Evolutionary conservation across 1,284 basidiomycete genomes (phyloP), one percentile per base, ranked within the genome.

Genomic region (Boletus calvinii): DNA sequence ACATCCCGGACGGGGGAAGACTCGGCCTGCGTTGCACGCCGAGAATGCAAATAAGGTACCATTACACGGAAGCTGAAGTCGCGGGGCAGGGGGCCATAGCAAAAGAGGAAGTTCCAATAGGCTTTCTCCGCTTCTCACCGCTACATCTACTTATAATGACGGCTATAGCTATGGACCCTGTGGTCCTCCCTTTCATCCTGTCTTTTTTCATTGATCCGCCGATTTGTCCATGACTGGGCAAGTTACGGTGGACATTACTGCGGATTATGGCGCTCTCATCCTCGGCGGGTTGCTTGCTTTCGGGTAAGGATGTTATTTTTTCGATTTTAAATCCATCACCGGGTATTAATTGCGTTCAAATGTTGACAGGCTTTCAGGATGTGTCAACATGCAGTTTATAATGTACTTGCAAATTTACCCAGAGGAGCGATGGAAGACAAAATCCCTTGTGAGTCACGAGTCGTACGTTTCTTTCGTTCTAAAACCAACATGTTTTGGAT

Each of bases 241-340:
- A 9, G 10, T 10, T 20, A 4, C 6, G 26, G 22, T 26, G 8
- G 17, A 58, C 6, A 17, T 60, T 22, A 17, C 32, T 11, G 22
- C 43, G 3, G 55, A 62, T 26, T 62, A 54, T 47, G 62, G 62
- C 18, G 6, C 64, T 0, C 53, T 64, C 38, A 2, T 64, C 15
- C 32, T 64, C 13, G 65, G 65, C 13, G 63, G 62, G 18, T n/a
- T 64, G n/a, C 8, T 64, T 18, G 62, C 65, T 24, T 64, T 64
- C 13, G 40, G 47, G 62, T 54, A 35, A 53, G 62, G 11, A 18
- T 43, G 2, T 5, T 24, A 3, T 6, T 15, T 35, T 12, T 6
- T 6, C 26, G n/a, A 8, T 6, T 26, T 26, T 8, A 26, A 7
- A 13, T 9, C 4, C 12, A 9, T 34, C 18, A 2, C 24, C 18